phyloP scores from a whole-genome alignment of 305 asterid genomes.

The Euphrasia arctica region DNA sequence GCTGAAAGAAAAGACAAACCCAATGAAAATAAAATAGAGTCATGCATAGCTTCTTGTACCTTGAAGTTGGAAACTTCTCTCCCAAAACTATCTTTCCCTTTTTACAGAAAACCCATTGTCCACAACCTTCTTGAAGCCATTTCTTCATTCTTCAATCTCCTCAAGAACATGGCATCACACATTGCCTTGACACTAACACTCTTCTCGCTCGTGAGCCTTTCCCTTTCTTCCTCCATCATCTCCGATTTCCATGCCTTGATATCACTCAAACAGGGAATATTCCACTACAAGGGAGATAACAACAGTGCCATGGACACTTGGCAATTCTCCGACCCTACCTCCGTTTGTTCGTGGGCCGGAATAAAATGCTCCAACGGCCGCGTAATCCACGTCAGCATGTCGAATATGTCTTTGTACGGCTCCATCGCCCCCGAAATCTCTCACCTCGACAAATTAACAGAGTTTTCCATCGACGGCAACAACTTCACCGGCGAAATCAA shows the following conservation, averaged over 20 bases:
- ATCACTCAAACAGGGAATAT: conserved; percentile 50
- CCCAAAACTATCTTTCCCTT: conserved; percentile 20
- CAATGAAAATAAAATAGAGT: conserved; percentile 41
- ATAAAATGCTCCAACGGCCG: conserved; percentile 56
- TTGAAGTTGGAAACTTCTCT: conserved; percentile 65
- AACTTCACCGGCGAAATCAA: conserved; percentile 93
- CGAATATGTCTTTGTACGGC: conserved; percentile 70
- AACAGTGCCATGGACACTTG: conserved; percentile 38
- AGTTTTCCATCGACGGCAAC: conserved; percentile 82
- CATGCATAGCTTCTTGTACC: conserved; percentile 59
- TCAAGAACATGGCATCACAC: conserved; percentile 34
- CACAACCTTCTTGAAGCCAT: not conserved
- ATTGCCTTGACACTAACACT: conserved; percentile 36
- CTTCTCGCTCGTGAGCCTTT: conserved; percentile 35
- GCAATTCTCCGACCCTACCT: conserved; percentile 48
- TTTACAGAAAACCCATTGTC: no score
- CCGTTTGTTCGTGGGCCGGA: conserved; percentile 85
- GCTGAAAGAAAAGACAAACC: conserved; percentile 12
- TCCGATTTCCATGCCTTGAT: conserved; percentile 68
- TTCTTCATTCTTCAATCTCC: conserved; percentile 35
- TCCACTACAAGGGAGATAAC: conserved; percentile 34
- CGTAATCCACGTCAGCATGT: conserved; percentile 57
- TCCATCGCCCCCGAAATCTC: conserved; percentile 66
- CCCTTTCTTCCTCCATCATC: conserved; percentile 46
- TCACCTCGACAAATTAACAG: conserved; percentile 50